A percentile compares a stretch with the other conserved stretches of the same genome.
phyloP scores from a whole-genome alignment of 78 protist genomes.

The Speleostelium caveatum region DNA sequence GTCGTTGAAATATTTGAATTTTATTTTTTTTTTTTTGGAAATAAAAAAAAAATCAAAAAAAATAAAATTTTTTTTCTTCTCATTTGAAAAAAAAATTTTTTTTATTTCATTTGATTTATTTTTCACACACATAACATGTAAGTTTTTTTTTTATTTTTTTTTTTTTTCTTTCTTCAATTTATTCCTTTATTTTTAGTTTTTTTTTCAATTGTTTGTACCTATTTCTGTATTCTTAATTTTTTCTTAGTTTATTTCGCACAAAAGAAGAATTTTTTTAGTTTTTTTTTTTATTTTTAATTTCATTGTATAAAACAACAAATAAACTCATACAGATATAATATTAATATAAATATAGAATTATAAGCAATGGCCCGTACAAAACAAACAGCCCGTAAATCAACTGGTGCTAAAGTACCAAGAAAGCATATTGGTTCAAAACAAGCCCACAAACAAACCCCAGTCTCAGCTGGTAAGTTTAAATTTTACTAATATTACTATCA shows the following conservation, averaged over 20 bases:
- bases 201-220: too few species aligned
- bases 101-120: conserved; percentile 5
- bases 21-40: background rate
- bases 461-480: background rate
- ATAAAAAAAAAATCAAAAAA: too few species aligned
- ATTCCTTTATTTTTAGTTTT: background rate
- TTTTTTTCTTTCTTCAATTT: background rate
- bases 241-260: background rate
- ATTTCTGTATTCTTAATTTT: too few species aligned
- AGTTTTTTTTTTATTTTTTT: conserved; percentile 9
- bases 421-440: conserved; percentile 80
- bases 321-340: background rate
- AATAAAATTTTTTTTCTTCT: too few species aligned
- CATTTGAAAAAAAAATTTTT: background rate
- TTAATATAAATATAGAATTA: background rate
- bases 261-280: too few species aligned
- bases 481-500: too few species aligned
- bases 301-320: background rate
- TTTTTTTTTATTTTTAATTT: background rate
- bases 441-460: conserved; percentile 82
- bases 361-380: conserved; percentile 95
- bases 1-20: background rate
- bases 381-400: conserved; percentile 96
- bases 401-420: conserved; percentile 96
- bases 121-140: too few species aligned